Evolutionary conservation across 2,329 filamentous ascomycete genomes (phyloP).

Genomic region (Aspergillus aculeatus): DNA sequence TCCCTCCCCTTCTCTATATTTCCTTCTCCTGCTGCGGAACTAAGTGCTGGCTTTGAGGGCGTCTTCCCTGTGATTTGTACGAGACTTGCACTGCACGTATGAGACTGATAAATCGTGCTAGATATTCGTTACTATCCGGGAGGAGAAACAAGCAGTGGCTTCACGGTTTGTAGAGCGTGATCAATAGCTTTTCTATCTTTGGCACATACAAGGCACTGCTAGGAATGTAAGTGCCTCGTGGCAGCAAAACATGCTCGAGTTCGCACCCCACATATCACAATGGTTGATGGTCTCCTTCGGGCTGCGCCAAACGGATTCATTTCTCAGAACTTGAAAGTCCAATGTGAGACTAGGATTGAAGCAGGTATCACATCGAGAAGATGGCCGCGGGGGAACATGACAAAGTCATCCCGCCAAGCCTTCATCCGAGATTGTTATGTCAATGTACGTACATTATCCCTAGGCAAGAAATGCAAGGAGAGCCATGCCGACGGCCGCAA

Average conservation of each 20-base stretch:
- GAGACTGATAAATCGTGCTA: constrained; percentile 18
- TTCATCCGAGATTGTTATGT: not conserved
- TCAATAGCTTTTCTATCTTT: constrained; percentile 5
- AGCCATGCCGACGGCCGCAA: constrained; percentile 33
- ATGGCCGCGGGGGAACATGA: not conserved
- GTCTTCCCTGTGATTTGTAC: not conserved
- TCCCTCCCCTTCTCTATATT: not conserved
- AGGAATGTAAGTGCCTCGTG: not conserved
- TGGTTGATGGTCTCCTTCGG: not conserved
- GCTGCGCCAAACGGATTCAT: not conserved
- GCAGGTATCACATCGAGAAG: not conserved
- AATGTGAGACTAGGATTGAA: not conserved
- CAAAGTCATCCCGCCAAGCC: not conserved
- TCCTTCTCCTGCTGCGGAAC: not conserved
- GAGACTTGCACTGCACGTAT: constrained; percentile 28
- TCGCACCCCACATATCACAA: not conserved
- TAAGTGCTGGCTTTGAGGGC: too few relatives aligned
- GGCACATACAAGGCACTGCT: not conserved
- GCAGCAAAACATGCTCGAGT: not conserved
- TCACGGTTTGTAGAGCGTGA: constrained; percentile 22
- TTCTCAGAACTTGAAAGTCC: not conserved
- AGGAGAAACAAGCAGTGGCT: constrained; percentile 36
- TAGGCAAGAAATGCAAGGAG: constrained; percentile 32
- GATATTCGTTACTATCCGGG: constrained; percentile 37
- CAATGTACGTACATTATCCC: not conserved